Conservation (phyloP, 2,329 filamentous ascomycete species). For the Fusarium avenaceum region DNA sequence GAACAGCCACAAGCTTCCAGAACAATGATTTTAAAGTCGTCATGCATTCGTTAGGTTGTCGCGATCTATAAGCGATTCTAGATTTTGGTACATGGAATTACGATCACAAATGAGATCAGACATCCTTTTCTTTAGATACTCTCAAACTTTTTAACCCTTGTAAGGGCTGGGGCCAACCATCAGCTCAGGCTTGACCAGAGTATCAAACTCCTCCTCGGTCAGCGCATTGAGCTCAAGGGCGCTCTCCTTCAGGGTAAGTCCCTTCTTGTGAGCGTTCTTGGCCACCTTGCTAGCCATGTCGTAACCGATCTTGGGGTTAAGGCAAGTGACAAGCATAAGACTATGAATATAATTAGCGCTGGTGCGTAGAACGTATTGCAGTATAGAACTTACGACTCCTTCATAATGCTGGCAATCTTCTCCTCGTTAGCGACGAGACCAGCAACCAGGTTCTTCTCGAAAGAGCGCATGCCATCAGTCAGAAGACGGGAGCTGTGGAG, state of each 20-base stretch:
- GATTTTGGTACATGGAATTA: constrained; percentile 18
- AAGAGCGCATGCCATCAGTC: constrained; percentile 92
- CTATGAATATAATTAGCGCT: constrained; percentile 59
- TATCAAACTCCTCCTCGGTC: constrained; percentile 89
- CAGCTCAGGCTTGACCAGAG: constrained; percentile 89
- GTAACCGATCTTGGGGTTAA: constrained; percentile 97
- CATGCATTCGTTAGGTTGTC: neutral
- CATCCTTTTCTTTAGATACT: neutral
- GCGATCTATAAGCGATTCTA: constrained; percentile 28
- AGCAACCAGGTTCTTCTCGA: constrained; percentile 91
- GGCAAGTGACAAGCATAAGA: constrained; percentile 97
- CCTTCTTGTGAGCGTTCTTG: constrained; percentile 99
- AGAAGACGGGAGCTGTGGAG: constrained; percentile 92
- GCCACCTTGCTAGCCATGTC: constrained; percentile 97
- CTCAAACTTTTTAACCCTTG: constrained; percentile 56
- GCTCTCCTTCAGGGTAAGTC: constrained; percentile 90
- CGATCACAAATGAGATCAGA: constrained; percentile 7
- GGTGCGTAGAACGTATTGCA: neutral
- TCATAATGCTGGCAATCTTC: constrained; percentile 89
- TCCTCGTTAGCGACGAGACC: constrained; percentile 94
- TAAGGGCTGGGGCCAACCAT: constrained; percentile 87
- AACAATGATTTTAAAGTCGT: neutral
- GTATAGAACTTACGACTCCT: constrained; percentile 81
- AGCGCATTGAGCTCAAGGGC: constrained; percentile 94
- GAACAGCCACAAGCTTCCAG: neutral